Evolutionary conservation across 2,329 filamentous ascomycete genomes (phyloP), one percentile per base, ranked within the genome.

Genomic region (Aaosphaeria arxii): DNA sequence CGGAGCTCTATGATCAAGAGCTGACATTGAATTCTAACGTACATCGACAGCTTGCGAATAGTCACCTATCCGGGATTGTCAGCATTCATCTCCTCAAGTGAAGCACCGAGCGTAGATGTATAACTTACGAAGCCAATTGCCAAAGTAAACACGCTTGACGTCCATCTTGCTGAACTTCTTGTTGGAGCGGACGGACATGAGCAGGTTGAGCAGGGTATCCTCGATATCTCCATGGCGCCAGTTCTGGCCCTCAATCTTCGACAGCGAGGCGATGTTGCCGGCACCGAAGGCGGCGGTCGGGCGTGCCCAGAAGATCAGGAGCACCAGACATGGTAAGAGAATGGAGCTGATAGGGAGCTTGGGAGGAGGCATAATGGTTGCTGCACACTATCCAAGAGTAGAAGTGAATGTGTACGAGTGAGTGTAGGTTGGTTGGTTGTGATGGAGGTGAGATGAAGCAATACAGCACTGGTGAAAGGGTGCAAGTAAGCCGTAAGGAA

Each of bases 1-100:
- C 13, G 17, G 39, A 17, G 17, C 39, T 11, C 33, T 9, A 9
- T 13, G 4, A 13, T 36, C 33, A 32, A 24, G 31, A 42, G 45
- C 9, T 11, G 17, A 43, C 11, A 9, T 30, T 5, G 24, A 35
- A 30, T 2, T 33, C 32, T 35, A 40, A 55, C 58, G 42, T 48
- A 60, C 89, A 70, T 96, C 91, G 61, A 96, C 88, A 52, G 91
- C 91, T 72, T 96, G 91, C 45, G 88, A 94, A 73, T 96, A 96
- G 72, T 96, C 91, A 47, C 52, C 52, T 54, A 36, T 36, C 32
- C 33, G 5, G 28, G 80, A 82, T 32, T 94, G 80, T 90, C 89
- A 95, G 76, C 43, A 17, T 2, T 2, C 5, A 2, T 42, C 9
- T 17, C 43, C 45, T 35, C 24, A 11, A n/a, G 9, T n/a, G 2